Percentiles rank a stretch among this genome's conserved stretches.
Conservation (phyloP, 371 early-diverging fungal genomes). For the Nematocida ironsii region DNA sequence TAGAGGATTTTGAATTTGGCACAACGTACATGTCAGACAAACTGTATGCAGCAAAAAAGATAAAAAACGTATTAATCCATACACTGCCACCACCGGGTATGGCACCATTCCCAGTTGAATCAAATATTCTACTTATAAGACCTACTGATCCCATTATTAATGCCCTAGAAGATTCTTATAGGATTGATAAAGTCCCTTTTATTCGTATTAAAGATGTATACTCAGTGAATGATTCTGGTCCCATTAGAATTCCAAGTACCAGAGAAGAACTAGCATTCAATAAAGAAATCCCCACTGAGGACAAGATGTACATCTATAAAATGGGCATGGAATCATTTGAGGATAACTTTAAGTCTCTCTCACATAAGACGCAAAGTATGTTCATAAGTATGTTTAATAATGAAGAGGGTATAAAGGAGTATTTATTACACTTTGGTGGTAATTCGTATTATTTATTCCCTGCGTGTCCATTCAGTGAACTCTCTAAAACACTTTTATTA, state of each 20-base stretch:
- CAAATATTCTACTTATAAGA: background rate
- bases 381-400: background rate
- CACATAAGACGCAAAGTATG: background rate
- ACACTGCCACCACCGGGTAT: background rate
- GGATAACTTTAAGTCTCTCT: background rate
- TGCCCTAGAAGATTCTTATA: background rate
- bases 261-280: constrained; percentile 21
- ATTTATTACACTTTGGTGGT: constrained; percentile 14
- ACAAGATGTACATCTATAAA: constrained; percentile 7
- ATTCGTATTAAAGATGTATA: background rate
- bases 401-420: background rate
- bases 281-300: background rate
- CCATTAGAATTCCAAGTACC: background rate
- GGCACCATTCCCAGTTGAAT: constrained; percentile 9
- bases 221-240: background rate
- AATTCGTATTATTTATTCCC: constrained; percentile 10
- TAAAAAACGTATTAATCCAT: background rate
- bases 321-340: constrained; percentile 17
- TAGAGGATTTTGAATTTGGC: constrained; percentile 10
- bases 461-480: constrained; percentile 13
- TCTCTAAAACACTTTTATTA: background rate
- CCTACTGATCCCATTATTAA: background rate
- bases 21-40: constrained; percentile 2
- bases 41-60: background rate
- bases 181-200: constrained; percentile 9